Evolutionary conservation across 805 yeast genomes (phyloP), one percentile per base, ranked within the genome.

Genomic region (Monosporozyma unispora): DNA sequence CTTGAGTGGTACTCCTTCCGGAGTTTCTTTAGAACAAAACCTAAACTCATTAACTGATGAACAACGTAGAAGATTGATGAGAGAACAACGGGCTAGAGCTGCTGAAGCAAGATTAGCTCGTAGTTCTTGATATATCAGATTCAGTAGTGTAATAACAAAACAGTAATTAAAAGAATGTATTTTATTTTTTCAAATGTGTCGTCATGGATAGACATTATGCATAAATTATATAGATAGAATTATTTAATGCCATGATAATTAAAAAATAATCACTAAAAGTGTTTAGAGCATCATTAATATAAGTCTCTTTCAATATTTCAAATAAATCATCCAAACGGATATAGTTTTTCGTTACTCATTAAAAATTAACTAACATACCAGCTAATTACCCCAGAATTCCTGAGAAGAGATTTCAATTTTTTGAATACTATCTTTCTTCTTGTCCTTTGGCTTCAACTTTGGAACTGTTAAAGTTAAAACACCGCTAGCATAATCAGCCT

Each of bases 1-100:
- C 22, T 48, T 72, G 1, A 56, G 49, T 2, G 56, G 59, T n/a
- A 54, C 57, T 2, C 40, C 64, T 19, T 50, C 54, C 12, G 39
- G 49, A 41, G 38, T 52, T 4, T 40, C 55, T 12, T 31, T 41
- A 29, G 74, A 68, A 54, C 68, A 70, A 21, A 80, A 79, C 44
- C 57, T 82, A 48, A 74, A 77, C 42, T 82, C 89, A 0, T 70
- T 91, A 48, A 75, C 80, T 7, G 88, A 82, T 1, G 87, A 81
- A 23, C 96, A 90, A 55, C 76, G 80, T 58, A 74, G 76, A 75
- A 77, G 82, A 58, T 69, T 93, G 19, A 89, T 90, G 85, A 78
- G 99, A 52, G 99, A 93, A 59, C 90, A 90, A 60, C 74, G 98
- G 48, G 97, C 97, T 0, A 76, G 98, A 49, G 99, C 99, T 0